phyloP scores from a whole-genome alignment of 306 rosid species.

The Trifolium subterraneum region DNA sequence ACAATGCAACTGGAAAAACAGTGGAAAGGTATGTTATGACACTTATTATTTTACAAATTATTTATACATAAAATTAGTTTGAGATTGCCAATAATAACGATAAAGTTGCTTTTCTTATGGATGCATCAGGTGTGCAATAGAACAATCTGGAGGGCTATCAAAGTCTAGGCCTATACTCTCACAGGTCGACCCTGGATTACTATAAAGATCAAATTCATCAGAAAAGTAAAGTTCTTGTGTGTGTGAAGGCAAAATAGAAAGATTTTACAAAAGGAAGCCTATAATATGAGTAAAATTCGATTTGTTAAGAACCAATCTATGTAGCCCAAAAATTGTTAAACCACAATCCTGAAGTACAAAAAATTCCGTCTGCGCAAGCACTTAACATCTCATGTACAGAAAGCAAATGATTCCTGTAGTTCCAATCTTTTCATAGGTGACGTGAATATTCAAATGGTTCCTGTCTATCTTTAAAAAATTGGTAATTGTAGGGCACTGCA shows the following conservation, averaged over 20 bases:
- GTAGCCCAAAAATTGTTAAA: constrained; percentile 26
- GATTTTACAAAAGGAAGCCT: constrained; percentile 23
- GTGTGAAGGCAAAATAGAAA: neutral
- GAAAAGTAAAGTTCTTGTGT: constrained; percentile 9
- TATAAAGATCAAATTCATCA: constrained; percentile 8
- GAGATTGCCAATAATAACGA: constrained; percentile 25
- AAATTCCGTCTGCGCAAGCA: neutral
- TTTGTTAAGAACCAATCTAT: neutral
- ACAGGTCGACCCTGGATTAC: constrained; percentile 24
- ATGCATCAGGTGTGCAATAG: constrained; percentile 25
- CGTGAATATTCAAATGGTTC: constrained; percentile 19
- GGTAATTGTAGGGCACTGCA: neutral
- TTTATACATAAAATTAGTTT: neutral
- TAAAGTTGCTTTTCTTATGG: constrained; percentile 26
- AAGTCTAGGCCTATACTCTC: constrained; percentile 9
- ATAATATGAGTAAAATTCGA: constrained; percentile 17
- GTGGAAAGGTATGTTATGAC: constrained; percentile 3
- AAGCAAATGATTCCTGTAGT: constrained; percentile 1
- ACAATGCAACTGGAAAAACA: constrained; percentile 4
- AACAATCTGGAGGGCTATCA: constrained; percentile 23
- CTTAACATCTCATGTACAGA: constrained; percentile 16
- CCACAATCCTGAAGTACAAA: constrained; percentile 21
- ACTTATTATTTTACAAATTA: neutral
- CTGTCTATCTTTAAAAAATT: neutral
- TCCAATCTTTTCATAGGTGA: constrained; percentile 13